Percentiles rank a stretch among this genome's conserved stretches.
Conservation (phyloP, 73 alveolate genomes). For the Tetrahymena malaccensis region DNA sequence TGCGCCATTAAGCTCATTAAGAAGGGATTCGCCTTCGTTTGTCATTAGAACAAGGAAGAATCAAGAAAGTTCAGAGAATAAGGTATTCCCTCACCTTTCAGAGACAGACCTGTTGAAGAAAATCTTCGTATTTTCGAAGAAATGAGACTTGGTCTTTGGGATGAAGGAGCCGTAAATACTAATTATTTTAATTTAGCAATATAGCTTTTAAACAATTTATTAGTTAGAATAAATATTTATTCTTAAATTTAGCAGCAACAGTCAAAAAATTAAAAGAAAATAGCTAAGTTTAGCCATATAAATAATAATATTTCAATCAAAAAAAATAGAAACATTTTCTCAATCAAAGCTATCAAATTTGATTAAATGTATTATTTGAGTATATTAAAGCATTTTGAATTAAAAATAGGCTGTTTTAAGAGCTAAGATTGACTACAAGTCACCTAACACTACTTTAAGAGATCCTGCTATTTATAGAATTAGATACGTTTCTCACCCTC, state of each 20-base stretch:
- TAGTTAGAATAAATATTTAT: no score
- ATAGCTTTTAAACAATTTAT: no score
- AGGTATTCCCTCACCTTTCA: constrained; percentile 80
- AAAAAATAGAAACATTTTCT: no score
- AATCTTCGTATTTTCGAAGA: constrained; percentile 82
- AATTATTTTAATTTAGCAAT: not conserved
- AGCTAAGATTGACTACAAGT: constrained; percentile 89
- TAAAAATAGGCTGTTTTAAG: constrained; percentile 76
- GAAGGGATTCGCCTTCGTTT: not conserved
- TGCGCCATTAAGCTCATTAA: constrained; percentile 88
- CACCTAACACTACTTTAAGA: constrained; percentile 91
- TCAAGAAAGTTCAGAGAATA: constrained; percentile 51
- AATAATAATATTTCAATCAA: no score
- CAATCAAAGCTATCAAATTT: no score
- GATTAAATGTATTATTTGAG: not conserved
- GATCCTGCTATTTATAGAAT: constrained; percentile 98
- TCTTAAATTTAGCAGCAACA: no score
- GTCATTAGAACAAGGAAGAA: not conserved
- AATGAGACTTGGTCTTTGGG: constrained; percentile 93
- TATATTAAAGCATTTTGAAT: not conserved
- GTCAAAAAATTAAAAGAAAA: no score
- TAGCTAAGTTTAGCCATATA: no score
- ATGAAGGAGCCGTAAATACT: constrained; percentile 59
- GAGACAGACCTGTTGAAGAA: constrained; percentile 91
- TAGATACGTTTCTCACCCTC: constrained; percentile 96